Evolutionary conservation across 1,139 yeast genomes (phyloP).

Genomic region (Candida tunisiensis): DNA sequence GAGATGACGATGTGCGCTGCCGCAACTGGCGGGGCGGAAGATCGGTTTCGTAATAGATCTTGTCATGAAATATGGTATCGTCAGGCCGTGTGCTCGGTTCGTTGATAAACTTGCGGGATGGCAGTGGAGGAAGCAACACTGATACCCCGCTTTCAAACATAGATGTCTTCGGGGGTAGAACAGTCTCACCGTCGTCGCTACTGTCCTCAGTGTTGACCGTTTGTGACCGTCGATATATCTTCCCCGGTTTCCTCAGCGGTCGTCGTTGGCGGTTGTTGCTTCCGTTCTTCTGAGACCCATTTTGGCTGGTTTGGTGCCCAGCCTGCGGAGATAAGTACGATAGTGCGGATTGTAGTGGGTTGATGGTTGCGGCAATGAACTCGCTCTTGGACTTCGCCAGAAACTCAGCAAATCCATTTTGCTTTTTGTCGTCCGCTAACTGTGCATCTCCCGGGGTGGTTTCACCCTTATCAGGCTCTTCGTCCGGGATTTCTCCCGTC

Average conservation of each 20-base stretch:
- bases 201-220: slow-evolving; percentile 12
- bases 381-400: too few species aligned
- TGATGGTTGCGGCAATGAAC: background rate
- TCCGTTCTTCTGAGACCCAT: too few species aligned
- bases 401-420: too few species aligned
- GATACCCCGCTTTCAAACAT: slow-evolving; percentile 73
- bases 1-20: slow-evolving; percentile 6
- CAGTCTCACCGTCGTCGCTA: slow-evolving; percentile 7
- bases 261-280: too few species aligned
- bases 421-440: too few species aligned
- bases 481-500: too few species aligned
- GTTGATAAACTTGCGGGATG: slow-evolving; percentile 49
- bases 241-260: slow-evolving; percentile 15
- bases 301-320: too few species aligned
- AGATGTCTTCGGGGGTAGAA: slow-evolving; percentile 52
- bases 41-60: slow-evolving; percentile 46
- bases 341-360: slow-evolving; percentile 8
- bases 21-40: slow-evolving; percentile 32
- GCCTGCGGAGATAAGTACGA: slow-evolving; percentile 18
- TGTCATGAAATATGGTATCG: slow-evolving; percentile 59
- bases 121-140: slow-evolving; percentile 74
- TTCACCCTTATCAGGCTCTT: too few species aligned
- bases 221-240: slow-evolving; percentile 17
- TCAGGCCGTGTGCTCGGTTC: slow-evolving; percentile 44
- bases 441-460: too few species aligned